Evolutionary conservation across 129 eudicot species (phyloP), one percentile per base, ranked within the genome.

Genomic region (Centrapalus pauciflorus): DNA sequence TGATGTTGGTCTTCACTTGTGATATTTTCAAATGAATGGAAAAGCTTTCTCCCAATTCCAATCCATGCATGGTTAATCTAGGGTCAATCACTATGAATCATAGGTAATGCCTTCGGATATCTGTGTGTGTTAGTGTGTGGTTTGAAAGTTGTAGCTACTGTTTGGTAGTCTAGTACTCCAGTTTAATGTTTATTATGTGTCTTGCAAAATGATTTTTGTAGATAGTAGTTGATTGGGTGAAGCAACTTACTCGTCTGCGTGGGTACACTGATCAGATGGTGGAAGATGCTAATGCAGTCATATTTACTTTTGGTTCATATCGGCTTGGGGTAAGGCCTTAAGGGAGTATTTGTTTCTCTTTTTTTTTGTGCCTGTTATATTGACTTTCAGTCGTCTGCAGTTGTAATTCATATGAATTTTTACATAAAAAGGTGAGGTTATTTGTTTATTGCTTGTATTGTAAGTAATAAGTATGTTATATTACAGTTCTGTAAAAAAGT

Each of bases 251-350:
- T 41, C 87, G 85, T 45, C 26, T 85, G 75, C 73, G 87, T 55
- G 92, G 92, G 12, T 88, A 88, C 70, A 80, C 86, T 16, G 93
- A 88, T 61, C 82, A 88, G 43, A 85, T 85, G 93, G 89, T 88
- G 72, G 89, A 80, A 72, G 89, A 80, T 66, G 96, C 96, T 38
- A 88, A 84, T 82, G 96, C 96, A 2, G 82, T 82, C 3, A 75
- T 84, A 58, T 77, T 77, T 55, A 88, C 96, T 54, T 88, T 88
- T 62, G 96, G 96, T 68, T 88, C 96, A 54, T 88, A 86, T 65
- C 80, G 87, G 12, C 85, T 88, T 4, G 96, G 96, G 77, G 96
- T 88, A 79, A 80, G n/a, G n/a, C n/a, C n/a, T n/a, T n/a, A n/a
- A n/a, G 81, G 23, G 48, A 30, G 68, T 62, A 32, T 67, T 59